Evolutionary conservation across 2,329 filamentous ascomycete genomes (phyloP).

Genomic region (Penicillium fuscoglaucum): DNA sequence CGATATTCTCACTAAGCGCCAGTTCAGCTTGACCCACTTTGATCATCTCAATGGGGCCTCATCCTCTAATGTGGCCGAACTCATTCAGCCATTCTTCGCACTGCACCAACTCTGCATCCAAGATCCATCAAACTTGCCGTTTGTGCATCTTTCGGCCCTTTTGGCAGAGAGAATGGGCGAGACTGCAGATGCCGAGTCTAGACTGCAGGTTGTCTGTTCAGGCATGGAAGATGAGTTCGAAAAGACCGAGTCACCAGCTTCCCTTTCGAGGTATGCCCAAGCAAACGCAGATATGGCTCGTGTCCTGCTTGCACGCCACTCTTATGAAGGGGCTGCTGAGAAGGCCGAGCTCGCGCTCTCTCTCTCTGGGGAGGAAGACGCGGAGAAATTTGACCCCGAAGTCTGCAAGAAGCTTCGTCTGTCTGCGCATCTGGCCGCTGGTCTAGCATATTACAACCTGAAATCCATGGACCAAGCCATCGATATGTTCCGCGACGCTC

Average conservation of each 20-base stretch:
- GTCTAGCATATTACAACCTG: slow-evolving; percentile 75
- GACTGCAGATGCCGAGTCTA: slow-evolving; percentile 61
- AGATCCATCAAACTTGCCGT: slow-evolving; percentile 67
- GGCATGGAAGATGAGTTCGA: slow-evolving; percentile 81
- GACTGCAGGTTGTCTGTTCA: slow-evolving; percentile 66
- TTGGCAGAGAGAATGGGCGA: slow-evolving; percentile 80
- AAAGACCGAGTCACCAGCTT: slow-evolving; percentile 70
- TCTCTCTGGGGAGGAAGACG: slow-evolving; percentile 70
- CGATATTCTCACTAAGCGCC: slow-evolving; percentile 69
- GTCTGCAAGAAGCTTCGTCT: slow-evolving; percentile 70
- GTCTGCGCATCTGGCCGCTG: slow-evolving; percentile 81
- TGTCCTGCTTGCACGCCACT: slow-evolving; percentile 69
- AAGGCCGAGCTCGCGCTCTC: slow-evolving; percentile 79
- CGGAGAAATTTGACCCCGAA: slow-evolving; percentile 62
- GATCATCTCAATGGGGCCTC: slow-evolving; percentile 67
- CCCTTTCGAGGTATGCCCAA: slow-evolving; percentile 74
- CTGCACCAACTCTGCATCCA: slow-evolving; percentile 77
- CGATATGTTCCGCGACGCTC: slow-evolving; percentile 73
- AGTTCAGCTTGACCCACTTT: slow-evolving; percentile 79
- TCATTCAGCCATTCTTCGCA: slow-evolving; percentile 86
- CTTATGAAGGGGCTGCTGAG: slow-evolving; percentile 69
- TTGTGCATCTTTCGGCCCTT: slow-evolving; percentile 74
- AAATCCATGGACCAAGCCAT: slow-evolving; percentile 68
- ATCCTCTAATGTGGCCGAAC: slow-evolving; percentile 54
- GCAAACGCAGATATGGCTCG: slow-evolving; percentile 85